Conservation (phyloP, 2,329 filamentous ascomycete species). For the Claviceps sp. region DNA sequence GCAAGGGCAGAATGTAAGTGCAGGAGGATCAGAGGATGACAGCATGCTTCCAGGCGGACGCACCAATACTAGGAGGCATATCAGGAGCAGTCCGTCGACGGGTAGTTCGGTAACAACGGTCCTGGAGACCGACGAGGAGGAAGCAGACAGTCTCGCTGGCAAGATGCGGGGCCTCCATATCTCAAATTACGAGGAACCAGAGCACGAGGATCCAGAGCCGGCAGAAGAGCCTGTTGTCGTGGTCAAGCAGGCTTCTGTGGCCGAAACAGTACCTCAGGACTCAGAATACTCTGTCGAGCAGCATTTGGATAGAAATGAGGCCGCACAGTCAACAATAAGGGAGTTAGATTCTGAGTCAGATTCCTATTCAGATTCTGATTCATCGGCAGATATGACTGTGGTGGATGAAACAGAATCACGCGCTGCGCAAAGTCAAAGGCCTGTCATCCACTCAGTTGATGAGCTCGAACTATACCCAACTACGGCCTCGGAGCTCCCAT, state of each 20-base stretch:
- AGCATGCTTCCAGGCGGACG: constrained; percentile 38
- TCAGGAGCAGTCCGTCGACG: constrained; percentile 65
- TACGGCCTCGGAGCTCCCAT: not conserved
- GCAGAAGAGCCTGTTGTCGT: constrained; percentile 29
- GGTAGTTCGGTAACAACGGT: constrained; percentile 71
- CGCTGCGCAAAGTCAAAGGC: not conserved
- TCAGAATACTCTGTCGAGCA: constrained; percentile 2
- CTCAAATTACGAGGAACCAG: constrained; percentile 31
- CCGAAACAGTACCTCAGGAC: constrained; percentile 5
- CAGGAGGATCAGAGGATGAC: constrained; percentile 28
- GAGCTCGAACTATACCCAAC: not conserved
- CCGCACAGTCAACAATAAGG: not conserved
- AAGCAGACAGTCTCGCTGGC: constrained; percentile 32
- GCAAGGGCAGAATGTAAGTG: constrained; percentile 13
- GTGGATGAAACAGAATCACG: constrained; percentile 2
- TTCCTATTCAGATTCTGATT: too few relatives aligned
- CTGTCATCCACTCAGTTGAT: not conserved
- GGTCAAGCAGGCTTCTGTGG: constrained; percentile 21
- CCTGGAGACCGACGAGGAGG: constrained; percentile 70
- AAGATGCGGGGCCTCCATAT: constrained; percentile 35
- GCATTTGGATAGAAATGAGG: not conserved
- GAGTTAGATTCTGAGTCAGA: not conserved
- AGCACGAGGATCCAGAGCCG: constrained; percentile 30
- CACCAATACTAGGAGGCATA: constrained; percentile 70
- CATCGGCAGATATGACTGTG: constrained; percentile 4